Conservation (phyloP, 2,329 filamentous ascomycete genomes). For the Cladorrhinum sp. region DNA sequence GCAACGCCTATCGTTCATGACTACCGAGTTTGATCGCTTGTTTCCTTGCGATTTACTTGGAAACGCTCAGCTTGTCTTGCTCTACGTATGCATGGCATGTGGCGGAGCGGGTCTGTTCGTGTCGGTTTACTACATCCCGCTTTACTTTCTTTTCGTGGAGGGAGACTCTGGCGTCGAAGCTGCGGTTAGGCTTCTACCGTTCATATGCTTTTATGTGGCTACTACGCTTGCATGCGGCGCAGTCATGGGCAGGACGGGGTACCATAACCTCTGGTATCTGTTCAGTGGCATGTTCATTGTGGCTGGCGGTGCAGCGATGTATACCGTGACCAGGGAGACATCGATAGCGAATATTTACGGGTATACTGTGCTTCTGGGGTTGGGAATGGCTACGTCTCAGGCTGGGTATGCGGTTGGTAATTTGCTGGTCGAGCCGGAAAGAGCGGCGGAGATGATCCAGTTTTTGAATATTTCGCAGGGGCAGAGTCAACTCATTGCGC, state of each 20-base stretch:
- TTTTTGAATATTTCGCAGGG: not conserved
- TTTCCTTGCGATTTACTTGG: constrained; percentile 49
- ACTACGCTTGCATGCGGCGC: constrained; percentile 12
- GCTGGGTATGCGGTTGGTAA: not conserved
- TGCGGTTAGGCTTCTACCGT: constrained; percentile 39
- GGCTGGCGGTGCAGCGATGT: not conserved
- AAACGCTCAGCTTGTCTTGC: constrained; percentile 36
- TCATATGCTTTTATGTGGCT: constrained; percentile 29
- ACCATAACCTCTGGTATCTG: constrained; percentile 18
- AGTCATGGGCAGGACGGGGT: constrained; percentile 21
- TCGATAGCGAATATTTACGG: not conserved
- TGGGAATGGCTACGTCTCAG: not conserved
- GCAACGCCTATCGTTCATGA: constrained; percentile 42
- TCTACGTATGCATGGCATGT: constrained; percentile 35
- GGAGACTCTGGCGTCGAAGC: constrained; percentile 38
- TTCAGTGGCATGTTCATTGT: constrained; percentile 10
- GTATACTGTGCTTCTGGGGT: not conserved
- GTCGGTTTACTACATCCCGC: constrained; percentile 47
- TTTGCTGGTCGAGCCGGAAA: not conserved
- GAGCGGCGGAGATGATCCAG: not conserved
- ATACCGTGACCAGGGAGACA: not conserved
- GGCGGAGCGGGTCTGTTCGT: constrained; percentile 33
- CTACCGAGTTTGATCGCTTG: constrained; percentile 35
- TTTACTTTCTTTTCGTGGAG: constrained; percentile 49
- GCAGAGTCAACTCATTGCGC: not conserved